These are phyloP conservation scores for Kregervanrija fluxuum DNA, from an alignment of 805 yeast genomes.

Conservation along the genomic window DNA sequence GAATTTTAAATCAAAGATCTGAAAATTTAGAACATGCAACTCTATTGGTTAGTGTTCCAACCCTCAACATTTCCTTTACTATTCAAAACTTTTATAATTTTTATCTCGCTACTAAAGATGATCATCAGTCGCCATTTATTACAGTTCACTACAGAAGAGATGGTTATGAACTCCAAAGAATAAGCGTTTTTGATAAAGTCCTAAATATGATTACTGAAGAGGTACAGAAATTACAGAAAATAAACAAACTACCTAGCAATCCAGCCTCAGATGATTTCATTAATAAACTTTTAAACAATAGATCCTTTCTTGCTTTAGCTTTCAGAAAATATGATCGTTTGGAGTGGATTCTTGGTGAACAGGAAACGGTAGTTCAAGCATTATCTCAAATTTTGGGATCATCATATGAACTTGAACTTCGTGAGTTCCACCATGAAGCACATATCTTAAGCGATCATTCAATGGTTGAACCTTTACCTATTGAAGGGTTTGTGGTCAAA, in stretches of 20 bases:
- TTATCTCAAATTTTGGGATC: constrained; percentile 35
- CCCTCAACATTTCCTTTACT: constrained; percentile 35
- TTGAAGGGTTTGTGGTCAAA: constrained; percentile 75
- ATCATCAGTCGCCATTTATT: background rate
- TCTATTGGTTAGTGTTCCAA: constrained; percentile 35
- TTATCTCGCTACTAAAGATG: background rate
- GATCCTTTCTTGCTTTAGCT: constrained; percentile 32
- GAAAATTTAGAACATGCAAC: constrained; percentile 2
- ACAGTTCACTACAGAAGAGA: constrained; percentile 2
- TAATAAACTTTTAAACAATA: constrained; percentile 16
- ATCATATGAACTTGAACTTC: constrained; percentile 53
- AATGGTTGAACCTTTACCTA: constrained; percentile 55
- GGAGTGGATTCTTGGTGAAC: constrained; percentile 55
- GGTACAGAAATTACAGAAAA: constrained; percentile 15
- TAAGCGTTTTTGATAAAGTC: constrained; percentile 31
- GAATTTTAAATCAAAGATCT: constrained; percentile 31
- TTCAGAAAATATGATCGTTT: constrained; percentile 68
- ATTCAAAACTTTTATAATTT: constrained; percentile 1
- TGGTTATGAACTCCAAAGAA: constrained; percentile 22
- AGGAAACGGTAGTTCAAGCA: constrained; percentile 34
- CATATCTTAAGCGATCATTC: constrained; percentile 20
- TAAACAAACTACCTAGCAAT: constrained; percentile 2
- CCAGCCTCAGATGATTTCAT: constrained; percentile 12
- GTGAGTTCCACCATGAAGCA: constrained; percentile 39
- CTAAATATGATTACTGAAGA: constrained; percentile 30